These are phyloP conservation scores for Fonsecaea multimorphosa DNA, from an alignment of 2,329 filamentous ascomycete genomes.

Conservation along the genomic window DNA sequence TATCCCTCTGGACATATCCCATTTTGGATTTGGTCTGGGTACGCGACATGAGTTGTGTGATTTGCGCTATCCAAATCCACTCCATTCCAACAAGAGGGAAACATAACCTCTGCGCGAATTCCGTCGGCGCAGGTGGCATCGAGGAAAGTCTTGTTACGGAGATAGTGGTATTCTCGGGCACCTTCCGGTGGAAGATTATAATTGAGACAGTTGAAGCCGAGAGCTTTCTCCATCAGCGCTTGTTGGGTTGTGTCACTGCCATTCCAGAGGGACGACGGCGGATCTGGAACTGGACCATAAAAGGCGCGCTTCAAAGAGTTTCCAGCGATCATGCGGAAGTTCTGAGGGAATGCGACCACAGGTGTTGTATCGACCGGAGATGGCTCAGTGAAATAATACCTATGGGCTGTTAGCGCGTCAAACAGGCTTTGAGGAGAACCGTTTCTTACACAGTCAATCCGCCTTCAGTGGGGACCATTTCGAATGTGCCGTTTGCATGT, in stretches of 20 bases:
- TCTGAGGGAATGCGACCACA: constrained; percentile 69
- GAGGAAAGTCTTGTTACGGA: constrained; percentile 80
- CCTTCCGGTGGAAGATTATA: constrained; percentile 70
- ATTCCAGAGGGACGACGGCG: constrained; percentile 74
- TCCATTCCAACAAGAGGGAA: constrained; percentile 89
- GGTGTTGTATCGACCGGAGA: constrained; percentile 14
- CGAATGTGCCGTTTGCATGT: constrained; percentile 68
- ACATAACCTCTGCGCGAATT: constrained; percentile 81
- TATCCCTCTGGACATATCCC: constrained; percentile 76
- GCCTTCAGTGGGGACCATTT: constrained; percentile 74
- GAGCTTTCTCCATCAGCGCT: constrained; percentile 75
- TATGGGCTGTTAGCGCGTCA: constrained; percentile 43
- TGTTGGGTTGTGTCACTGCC: constrained; percentile 69
- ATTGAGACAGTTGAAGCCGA: constrained; percentile 96
- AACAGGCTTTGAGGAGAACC: constrained; percentile 41
- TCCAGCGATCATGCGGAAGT: constrained; percentile 84
- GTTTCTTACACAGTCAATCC: constrained; percentile 79
- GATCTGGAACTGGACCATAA: constrained; percentile 69
- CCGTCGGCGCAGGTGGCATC: constrained; percentile 84
- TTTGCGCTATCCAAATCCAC: constrained; percentile 61
- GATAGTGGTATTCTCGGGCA: constrained; percentile 78
- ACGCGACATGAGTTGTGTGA: constrained; percentile 73
- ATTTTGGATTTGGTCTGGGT: constrained; percentile 75
- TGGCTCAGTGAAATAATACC: constrained; percentile 80
- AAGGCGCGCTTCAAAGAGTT: constrained; percentile 72